Evolutionary conservation across 78 protist species (phyloP).

Genomic region (Dictyostelium capitatum): DNA sequence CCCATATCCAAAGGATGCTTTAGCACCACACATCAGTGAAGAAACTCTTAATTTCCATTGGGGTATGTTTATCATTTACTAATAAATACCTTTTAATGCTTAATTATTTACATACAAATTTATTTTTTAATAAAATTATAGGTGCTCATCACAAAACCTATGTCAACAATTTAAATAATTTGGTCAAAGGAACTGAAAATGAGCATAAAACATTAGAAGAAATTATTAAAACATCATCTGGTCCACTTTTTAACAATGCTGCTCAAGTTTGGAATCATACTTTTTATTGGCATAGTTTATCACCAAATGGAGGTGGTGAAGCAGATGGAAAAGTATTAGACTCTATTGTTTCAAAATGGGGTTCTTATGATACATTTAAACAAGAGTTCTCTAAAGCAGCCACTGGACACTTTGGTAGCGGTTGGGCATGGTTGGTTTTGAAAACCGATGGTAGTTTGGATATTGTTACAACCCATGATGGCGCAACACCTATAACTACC

Average conservation of each 20-base stretch:
- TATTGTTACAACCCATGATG: not conserved
- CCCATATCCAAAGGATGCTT: too few relatives aligned
- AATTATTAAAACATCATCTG: constrained; percentile 31
- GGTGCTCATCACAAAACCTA: constrained; percentile 1
- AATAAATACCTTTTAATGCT: too few relatives aligned
- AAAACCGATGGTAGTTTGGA: constrained; percentile 25
- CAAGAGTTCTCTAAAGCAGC: constrained; percentile 43
- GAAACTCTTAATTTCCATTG: too few relatives aligned
- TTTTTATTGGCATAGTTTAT: constrained; percentile 84
- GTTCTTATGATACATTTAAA: constrained; percentile 70
- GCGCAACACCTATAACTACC: not conserved
- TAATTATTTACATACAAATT: too few relatives aligned
- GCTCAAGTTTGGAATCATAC: constrained; percentile 88
- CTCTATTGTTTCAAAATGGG: constrained; percentile 48
- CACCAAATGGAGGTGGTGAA: constrained; percentile 55
- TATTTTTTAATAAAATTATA: too few relatives aligned
- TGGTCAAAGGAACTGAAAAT: constrained; percentile 36
- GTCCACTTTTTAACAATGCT: constrained; percentile 84
- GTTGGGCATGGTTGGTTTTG: constrained; percentile 89
- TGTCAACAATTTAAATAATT: constrained; percentile 7
- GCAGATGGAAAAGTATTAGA: constrained; percentile 24
- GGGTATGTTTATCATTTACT: too few relatives aligned
- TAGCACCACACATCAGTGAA: too few relatives aligned
- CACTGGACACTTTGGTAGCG: constrained; percentile 79
- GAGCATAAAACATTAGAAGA: constrained; percentile 48